These are phyloP conservation scores for Backusella tarrabulga DNA, from an alignment of 192 early-diverging fungal genomes.

Conservation along the genomic window DNA sequence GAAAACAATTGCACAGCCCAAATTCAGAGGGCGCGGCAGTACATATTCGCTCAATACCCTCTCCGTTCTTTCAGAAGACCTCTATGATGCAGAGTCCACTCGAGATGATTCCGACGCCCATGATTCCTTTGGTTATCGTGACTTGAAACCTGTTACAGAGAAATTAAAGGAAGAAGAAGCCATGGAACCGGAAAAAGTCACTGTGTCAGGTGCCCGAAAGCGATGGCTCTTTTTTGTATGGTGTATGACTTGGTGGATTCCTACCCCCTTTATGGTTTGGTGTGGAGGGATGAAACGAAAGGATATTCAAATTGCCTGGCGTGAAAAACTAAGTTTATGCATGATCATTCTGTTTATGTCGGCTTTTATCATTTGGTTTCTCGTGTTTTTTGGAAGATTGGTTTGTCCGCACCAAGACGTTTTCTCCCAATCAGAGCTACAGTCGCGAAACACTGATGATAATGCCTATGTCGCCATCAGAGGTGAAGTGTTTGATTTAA, in stretches of 20 bases:
- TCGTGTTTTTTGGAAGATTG: slow-evolving; percentile 68
- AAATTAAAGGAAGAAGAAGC: slow-evolving; percentile 21
- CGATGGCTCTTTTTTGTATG: slow-evolving; percentile 87
- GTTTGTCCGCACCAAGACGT: slow-evolving; percentile 75
- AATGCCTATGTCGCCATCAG: slow-evolving; percentile 69
- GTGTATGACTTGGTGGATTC: slow-evolving; percentile 81
- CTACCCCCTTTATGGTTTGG: slow-evolving; percentile 58
- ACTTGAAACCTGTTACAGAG: slow-evolving; percentile 5
- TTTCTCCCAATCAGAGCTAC: slow-evolving; percentile 62
- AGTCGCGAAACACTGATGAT: slow-evolving; percentile 32
- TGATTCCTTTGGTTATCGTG: slow-evolving; percentile 5
- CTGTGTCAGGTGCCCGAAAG: slow-evolving; percentile 53
- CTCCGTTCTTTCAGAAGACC: slow-evolving; percentile 27
- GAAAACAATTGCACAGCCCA: background rate
- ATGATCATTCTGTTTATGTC: slow-evolving; percentile 81
- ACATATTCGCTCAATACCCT: slow-evolving; percentile 1
- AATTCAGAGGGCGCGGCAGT: background rate
- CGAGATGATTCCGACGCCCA: slow-evolving; percentile 18
- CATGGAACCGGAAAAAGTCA: slow-evolving; percentile 44
- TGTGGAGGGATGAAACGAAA: slow-evolving; percentile 78
- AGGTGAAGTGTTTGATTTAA: slow-evolving; percentile 81
- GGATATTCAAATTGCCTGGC: slow-evolving; percentile 90
- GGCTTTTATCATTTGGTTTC: slow-evolving; percentile 80
- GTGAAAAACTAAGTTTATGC: slow-evolving; percentile 94
- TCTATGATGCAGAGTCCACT: slow-evolving; percentile 9